Base-by-base conservation (phyloP, 768 basidiomycete species). In the Kwoniella bestiolae region DNA sequence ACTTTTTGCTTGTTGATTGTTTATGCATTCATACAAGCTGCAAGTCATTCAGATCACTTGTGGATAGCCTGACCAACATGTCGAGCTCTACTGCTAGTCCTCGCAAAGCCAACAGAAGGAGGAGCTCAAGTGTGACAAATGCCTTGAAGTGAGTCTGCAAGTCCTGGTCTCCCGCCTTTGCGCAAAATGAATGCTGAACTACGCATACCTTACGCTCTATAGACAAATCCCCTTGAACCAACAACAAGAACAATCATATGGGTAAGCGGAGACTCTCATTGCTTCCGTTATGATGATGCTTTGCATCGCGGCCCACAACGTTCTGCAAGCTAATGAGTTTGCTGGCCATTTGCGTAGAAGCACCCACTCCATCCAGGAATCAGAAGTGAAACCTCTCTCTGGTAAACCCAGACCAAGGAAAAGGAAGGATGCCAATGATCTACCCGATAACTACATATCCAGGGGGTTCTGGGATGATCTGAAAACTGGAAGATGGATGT, bases 401-500 rank as follows among this genome's bases (percentile, higher is more conserved):
- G 56, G 57, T 16, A 25, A 34, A 62, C 66, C 63, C 6, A 49
- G 68, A 35, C 56, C 53, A 6, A 47, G n/a, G n/a, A 51, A 60
- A 26, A 35, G 28, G 32, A 25, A 25, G 29, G 56, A 26, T 16
- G 18, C 7, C 26, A 35, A 71, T 56, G 71, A 65, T 11, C 46
- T 73, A 45, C 66, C 66, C 8, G 77, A 74, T 7, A 63, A 72
- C 12, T 77, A 79, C 35, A 49, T 65, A 26, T 72, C 74, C 16
- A 56, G 60, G 18, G 85, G 85, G 0, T 77, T 89, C 31, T 81
- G 86, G 86, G 80, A 83, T 75, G 84, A 89, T 77, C 65, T 88
- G 68, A 81, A 64, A 71, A 83, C 85, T 0, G 78, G 84, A 14
- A 83, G 86, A 70, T 95, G 93, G 93, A 87, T 88, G 61, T 80